Evolutionary conservation across 1,139 yeast species (phyloP), one percentile per base, ranked within the genome.

Genomic region (Saccharomyces pastorianus): DNA sequence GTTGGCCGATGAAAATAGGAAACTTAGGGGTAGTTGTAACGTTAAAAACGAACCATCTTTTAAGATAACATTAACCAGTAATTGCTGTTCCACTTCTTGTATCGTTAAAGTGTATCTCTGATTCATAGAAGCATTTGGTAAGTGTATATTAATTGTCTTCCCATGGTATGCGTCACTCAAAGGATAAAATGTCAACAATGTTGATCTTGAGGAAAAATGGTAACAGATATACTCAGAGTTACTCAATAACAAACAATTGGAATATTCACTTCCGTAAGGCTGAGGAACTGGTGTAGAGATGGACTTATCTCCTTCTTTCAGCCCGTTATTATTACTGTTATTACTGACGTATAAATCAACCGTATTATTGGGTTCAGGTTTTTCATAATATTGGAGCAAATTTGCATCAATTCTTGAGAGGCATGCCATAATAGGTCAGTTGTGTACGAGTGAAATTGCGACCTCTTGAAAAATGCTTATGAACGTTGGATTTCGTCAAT

Each of bases 41-140:
- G 76, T 70, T 28, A 77, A 60, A 17, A 75, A 60, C 2, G 72
- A 56, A 29, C 78, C 76, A 9, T 67, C 62, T 7, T 59, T 51
- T 25, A 67, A 52, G 20, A 67, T 67, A 25, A 64, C 46, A 52
- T 64, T 64, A 28, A 67, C 55, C 6, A 54, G 38, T 46, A 65
- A 38, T 3, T 60, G 32, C 54, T 58, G 32, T 51, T 56, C 46
- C 55, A 51, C 49, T 38, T 61, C 59, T 20, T 50, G 52, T 8
- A 61, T 50, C 3, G 59, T 52, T 7, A 61, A 47, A 2, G 70
- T 66, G 49, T 62, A 59, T n/a, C 66, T 64, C 46, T 56, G 53
- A 44, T 66, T 59, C 59, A 67, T 59, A 4, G 64, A 55, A 13
- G 56, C 53, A n/a, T 56, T 51, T 9, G 68, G 69, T 48, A 67